Evolutionary conservation across 495 filamentous ascomycete species (phyloP), one percentile per base, ranked within the genome.

Genomic region (Aspergillus funiculosus): DNA sequence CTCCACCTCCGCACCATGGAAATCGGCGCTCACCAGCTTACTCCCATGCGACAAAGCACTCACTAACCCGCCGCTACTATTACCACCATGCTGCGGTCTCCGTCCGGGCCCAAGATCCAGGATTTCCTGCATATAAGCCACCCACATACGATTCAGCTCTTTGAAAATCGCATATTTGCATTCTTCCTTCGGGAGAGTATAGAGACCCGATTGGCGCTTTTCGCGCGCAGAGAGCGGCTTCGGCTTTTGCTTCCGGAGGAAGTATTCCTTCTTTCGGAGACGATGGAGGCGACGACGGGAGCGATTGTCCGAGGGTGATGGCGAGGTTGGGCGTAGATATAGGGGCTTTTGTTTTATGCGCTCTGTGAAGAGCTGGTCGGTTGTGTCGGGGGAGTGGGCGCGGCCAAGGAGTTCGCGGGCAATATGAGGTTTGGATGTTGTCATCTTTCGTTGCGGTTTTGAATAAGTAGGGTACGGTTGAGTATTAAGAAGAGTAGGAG

Each of bases 301-400:
- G 48, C 87, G 84, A 36, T 81, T 81, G 61, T 85, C 77, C 26
- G 73, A 58, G 17, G 77, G 61, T 17, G 62, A 66, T 11, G 87
- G 80, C 0, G 81, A 82, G 18, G 83, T 82, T 10, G 89, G 81
- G 29, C 79, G 77, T 0, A 96, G 80, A 62, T 79, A 79, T 51
- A 98, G 81, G 0, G 89, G 87, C 48, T 87, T 87, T 51, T 86
- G 79, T 51, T 85, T 79, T 58, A 96, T 74, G 61, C 89, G 87
- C 42, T 92, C 84, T 44, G 76, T 73, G 73, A 86, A 87, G 70
- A 95, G 84, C 5, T 75, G 67, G 7, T 64, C 61, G 15, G 87
- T 81, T 44, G 75, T 79, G 31, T 78, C 73, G 15, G 87, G 79
- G 24, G 82, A 78, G 70, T 92, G 85, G 15, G 87, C 87, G 51